Percentiles rank a stretch among this genome's conserved stretches.
phyloP scores from a whole-genome alignment of 73 alveolate species.

The Blepharisma stoltei region DNA sequence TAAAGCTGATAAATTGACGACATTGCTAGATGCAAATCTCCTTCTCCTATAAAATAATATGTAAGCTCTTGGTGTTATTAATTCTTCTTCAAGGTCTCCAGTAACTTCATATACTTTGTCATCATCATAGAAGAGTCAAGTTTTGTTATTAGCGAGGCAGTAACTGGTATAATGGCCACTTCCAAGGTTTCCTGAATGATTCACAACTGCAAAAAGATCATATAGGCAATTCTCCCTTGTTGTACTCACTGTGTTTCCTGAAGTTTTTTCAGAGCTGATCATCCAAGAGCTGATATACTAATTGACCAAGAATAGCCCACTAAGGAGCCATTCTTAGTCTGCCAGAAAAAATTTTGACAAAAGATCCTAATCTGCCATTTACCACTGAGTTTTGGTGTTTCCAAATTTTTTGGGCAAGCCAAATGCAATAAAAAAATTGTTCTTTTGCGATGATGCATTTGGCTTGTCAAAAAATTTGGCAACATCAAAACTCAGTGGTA shows the following conservation, averaged over 20 bases:
- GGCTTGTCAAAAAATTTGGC: too few species aligned
- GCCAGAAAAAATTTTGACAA: too few species aligned
- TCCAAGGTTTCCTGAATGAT: slow-evolving; percentile 13
- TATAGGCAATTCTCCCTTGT: not conserved
- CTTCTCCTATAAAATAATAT: slow-evolving; percentile 7
- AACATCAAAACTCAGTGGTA: too few species aligned
- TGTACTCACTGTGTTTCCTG: not conserved
- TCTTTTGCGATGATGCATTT: too few species aligned
- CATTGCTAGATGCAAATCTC: not conserved
- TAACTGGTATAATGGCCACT: slow-evolving; percentile 14
- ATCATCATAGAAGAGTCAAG: not conserved
- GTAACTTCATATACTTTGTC: slow-evolving; percentile 9
- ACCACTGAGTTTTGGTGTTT: too few species aligned
- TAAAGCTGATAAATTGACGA: not conserved
- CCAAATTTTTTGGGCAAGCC: too few species aligned
- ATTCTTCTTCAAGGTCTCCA: not conserved
- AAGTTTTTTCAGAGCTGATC: not conserved
- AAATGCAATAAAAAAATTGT: too few species aligned
- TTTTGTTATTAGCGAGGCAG: not conserved
- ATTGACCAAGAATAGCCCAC: too few species aligned
- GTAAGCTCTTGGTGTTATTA: slow-evolving; percentile 8
- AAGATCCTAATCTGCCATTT: too few species aligned
- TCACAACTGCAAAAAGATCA: slow-evolving; percentile 22
- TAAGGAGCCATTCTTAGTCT: too few species aligned
- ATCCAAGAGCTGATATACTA: not conserved